Evolutionary conservation across 106 monocot species (phyloP), one percentile per base, ranked within the genome.

Genomic region (Platanthera guangdongensis): DNA sequence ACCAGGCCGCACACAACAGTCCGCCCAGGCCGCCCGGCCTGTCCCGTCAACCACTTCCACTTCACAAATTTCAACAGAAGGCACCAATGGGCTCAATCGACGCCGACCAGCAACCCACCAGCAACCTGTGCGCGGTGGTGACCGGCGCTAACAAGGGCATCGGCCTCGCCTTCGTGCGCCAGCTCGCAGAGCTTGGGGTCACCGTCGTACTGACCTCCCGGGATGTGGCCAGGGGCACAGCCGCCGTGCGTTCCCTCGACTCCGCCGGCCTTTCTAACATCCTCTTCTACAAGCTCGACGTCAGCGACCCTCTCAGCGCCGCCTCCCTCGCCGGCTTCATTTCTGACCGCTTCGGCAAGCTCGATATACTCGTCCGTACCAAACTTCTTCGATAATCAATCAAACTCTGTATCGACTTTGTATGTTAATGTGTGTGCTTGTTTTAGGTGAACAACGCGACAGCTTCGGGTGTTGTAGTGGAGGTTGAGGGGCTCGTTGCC

Each of bases 81-180:
- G 30, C 28, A 22, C 25, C 32, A 11, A 32, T 9, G 4, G 0
- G 9, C 2, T 10, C 25, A 0, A 19, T 12, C 65, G 13, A 10
- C 0, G 65, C 65, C 9, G 65, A 65, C 30, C 73, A 52, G 25
- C 4, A 39, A 39, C 39, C 39, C 39, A 52, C 25, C 19, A n/a
- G 51, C 8, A 55, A 9, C 15, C 14, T 69, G 14, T 80, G 80
- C 55, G 93, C 90, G 6, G 88, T 93, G 49, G 90, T 93, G 50
- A 93, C 93, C 4, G 93, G 90, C 63, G 88, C 81, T 45, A 94
- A 88, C 86, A 94, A 81, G 67, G 93, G 88, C 21, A 88, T 94
- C 16, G 86, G 88, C 65, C 80, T 94, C 10, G 90, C 83, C 72
- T 62, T 76, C n/a, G 77, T 72, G 45, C 83, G 83, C 10, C 90